Conservation (phyloP, 2,329 filamentous ascomycete species). For the Colletotrichum sp. region DNA sequence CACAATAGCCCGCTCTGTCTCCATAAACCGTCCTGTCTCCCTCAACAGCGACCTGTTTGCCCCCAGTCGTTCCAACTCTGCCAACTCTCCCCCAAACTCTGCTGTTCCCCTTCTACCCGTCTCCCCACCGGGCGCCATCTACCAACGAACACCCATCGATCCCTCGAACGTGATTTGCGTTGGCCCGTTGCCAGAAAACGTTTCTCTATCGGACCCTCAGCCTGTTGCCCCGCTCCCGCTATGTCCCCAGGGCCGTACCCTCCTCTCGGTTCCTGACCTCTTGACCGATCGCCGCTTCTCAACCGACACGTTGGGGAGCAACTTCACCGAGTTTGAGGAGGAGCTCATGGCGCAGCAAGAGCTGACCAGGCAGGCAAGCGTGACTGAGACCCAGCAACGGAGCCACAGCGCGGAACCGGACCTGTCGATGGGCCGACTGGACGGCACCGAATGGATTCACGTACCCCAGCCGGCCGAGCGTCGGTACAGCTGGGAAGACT, state of each 20-base stretch:
- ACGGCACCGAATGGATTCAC: slow-evolving; percentile 51
- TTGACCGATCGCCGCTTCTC: slow-evolving; percentile 20
- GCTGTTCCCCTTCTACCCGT: slow-evolving; percentile 24
- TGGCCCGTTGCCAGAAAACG: slow-evolving; percentile 56
- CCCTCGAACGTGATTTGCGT: slow-evolving; percentile 57
- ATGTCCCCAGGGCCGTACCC: slow-evolving; percentile 28
- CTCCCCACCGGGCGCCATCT: slow-evolving; percentile 33
- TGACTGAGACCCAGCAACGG: slow-evolving; percentile 9
- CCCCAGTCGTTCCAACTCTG: slow-evolving; percentile 31
- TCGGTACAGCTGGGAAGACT: slow-evolving; percentile 57
- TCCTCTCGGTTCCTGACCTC: slow-evolving; percentile 6
- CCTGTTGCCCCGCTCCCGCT: slow-evolving; percentile 25
- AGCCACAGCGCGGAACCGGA: slow-evolving; percentile 24
- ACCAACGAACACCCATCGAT: slow-evolving; percentile 56
- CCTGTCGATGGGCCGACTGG: slow-evolving; percentile 40
- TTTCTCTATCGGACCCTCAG: slow-evolving; percentile 39
- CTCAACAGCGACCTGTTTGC: slow-evolving; percentile 28
- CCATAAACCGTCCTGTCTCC: slow-evolving; percentile 5
- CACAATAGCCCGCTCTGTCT: background rate
- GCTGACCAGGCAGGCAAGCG: slow-evolving; percentile 27
- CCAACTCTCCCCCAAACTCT: slow-evolving; percentile 23
- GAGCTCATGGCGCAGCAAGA: slow-evolving; percentile 31
- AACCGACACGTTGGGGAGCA: slow-evolving; percentile 57
- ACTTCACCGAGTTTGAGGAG: slow-evolving; percentile 61
- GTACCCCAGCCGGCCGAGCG: slow-evolving; percentile 54